Evolutionary conservation across 2,329 filamentous ascomycete genomes (phyloP), one percentile per base, ranked within the genome.

Genomic region (Fusarium luffae): DNA sequence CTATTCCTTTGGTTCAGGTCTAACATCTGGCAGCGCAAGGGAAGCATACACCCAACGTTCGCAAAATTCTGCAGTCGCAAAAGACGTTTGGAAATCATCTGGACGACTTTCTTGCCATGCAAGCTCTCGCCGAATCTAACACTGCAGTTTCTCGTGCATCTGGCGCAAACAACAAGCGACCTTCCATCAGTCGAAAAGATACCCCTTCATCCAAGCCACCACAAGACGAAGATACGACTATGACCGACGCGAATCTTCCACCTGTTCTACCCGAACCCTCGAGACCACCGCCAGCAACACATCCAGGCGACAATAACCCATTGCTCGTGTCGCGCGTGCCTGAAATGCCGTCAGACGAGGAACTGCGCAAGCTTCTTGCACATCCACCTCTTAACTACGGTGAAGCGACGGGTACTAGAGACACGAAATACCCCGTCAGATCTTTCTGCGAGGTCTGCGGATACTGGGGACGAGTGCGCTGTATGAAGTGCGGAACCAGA

Each of bases 51-150:
- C 85, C 88, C 37, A 90, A 88, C 70, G 91, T 93, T 27, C 88
- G 92, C 73, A 91, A 90, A 80, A 93, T 96, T 67, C 83, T 96
- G 59, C 89, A 90, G 70, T 93, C 90, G 27, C 91, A 93, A 76
- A 93, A 95, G 82, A 93, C 92, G 5, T 95, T 95, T 78, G 88
- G 89, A 67, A 94, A 96, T 80, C 90, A 95, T 78, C 85, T 95
- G 48, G 91, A 93, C 72, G 93, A 96, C 78, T 93, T 91, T 78
- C 86, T 92, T 72, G 92, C 92, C 11, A 82, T 89, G 72, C 83
- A 85, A 63, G 81, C 82, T n/a, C 80, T 82, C 30, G 77, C 79
- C 50, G 82, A 82, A 58, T 79, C 76, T 60, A 79, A 79, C 59
- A 69, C 81, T 18, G 74, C 78, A 5, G 71, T 78, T 7, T 75